These are phyloP conservation scores for Polychaeton citri DNA, from an alignment of 2,329 filamentous ascomycete genomes.

Conservation along the genomic window DNA sequence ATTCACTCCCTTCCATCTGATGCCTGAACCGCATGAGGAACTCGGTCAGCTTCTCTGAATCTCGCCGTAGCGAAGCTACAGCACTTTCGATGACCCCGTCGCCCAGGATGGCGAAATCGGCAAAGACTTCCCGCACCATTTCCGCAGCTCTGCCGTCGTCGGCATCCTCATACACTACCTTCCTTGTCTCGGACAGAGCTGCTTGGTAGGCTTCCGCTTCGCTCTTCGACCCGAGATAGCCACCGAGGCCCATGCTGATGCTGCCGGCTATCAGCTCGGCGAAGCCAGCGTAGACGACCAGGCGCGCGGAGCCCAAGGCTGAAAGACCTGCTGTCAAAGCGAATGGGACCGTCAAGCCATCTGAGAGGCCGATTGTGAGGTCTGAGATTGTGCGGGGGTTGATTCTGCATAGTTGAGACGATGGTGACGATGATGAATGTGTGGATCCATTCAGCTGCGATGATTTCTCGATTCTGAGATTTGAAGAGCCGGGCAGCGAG, in stretches of 20 bases:
- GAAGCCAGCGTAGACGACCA: constrained; percentile 28
- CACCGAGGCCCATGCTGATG: constrained; percentile 30
- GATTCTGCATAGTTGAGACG: constrained; percentile 11
- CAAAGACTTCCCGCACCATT: constrained; percentile 29
- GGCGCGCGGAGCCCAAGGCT: constrained; percentile 23
- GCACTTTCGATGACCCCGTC: constrained; percentile 10
- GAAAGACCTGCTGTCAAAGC: constrained; percentile 29
- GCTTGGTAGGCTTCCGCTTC: constrained; percentile 37
- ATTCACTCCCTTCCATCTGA: constrained; percentile 30
- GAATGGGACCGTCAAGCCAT: constrained; percentile 31
- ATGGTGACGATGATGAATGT: too few species aligned
- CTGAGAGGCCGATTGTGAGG: constrained; percentile 28
- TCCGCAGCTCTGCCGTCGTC: constrained; percentile 23
- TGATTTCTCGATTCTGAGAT: too few species aligned
- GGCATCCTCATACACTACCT: constrained; percentile 21
- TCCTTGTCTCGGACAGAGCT: constrained; percentile 30
- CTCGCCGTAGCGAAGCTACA: constrained; percentile 7
- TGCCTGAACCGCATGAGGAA: constrained; percentile 38
- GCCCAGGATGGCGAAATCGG: constrained; percentile 10
- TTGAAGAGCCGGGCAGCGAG: too few species aligned
- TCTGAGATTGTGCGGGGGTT: constrained; percentile 32
- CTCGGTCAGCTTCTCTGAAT: constrained; percentile 25
- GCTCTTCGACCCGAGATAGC: constrained; percentile 34
- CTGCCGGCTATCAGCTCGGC: constrained; percentile 29
- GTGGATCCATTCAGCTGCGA: too few species aligned